These are phyloP conservation scores for Aspergillus aculeatus DNA, from an alignment of 2,329 filamentous ascomycete species.

Conservation along the genomic window DNA sequence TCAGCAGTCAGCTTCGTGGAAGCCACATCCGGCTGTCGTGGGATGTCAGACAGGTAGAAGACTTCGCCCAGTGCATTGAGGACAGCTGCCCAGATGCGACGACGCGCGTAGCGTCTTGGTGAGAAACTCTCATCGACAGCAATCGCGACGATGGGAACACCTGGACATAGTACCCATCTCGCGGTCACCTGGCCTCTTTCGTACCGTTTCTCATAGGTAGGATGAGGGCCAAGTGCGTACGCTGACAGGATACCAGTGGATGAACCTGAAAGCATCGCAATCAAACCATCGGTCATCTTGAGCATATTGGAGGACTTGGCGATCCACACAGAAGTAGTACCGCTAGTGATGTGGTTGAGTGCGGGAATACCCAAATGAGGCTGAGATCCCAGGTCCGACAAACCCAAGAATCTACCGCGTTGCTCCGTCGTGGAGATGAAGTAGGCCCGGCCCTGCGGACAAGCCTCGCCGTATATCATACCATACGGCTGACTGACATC, in stretches of 20 bases:
- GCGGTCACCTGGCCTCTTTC: constrained; percentile 76
- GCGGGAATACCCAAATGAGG: constrained; percentile 73
- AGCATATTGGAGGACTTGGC: constrained; percentile 76
- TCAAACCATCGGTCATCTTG: constrained; percentile 68
- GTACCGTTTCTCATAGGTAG: constrained; percentile 61
- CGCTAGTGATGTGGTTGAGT: constrained; percentile 67
- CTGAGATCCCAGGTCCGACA: constrained; percentile 59
- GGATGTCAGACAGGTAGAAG: constrained; percentile 76
- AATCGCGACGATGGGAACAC: constrained; percentile 84
- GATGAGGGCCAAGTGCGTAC: constrained; percentile 69
- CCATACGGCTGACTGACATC: constrained; percentile 85
- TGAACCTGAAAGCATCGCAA: constrained; percentile 81
- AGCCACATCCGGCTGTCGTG: constrained; percentile 54
- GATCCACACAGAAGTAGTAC: constrained; percentile 81
- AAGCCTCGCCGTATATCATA: constrained; percentile 80
- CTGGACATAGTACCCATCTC: constrained; percentile 86
- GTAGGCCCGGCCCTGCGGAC: constrained; percentile 76
- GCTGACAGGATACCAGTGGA: constrained; percentile 78
- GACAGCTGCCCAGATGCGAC: constrained; percentile 85
- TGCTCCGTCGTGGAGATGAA: constrained; percentile 73
- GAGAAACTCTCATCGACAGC: constrained; percentile 81
- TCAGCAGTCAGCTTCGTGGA: constrained; percentile 46
- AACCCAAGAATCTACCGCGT: constrained; percentile 70
- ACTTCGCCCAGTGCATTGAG: constrained; percentile 91
- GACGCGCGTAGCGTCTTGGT: constrained; percentile 64